phyloP scores from a whole-genome alignment of 2,329 filamentous ascomycete genomes.

The Talaromyces sp. region DNA sequence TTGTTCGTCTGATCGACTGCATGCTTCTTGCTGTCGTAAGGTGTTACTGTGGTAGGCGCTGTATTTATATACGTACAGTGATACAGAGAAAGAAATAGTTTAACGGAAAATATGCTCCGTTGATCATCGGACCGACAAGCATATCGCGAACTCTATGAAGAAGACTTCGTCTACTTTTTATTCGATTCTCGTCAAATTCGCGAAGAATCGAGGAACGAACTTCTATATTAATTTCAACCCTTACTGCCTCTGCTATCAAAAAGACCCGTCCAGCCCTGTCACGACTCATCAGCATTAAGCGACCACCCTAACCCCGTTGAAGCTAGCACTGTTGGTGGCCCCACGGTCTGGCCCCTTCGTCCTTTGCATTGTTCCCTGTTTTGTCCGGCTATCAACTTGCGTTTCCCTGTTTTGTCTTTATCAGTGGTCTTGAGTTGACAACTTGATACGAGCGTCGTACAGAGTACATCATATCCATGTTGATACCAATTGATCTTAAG shows the following conservation, averaged over 20 bases:
- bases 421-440: neutral
- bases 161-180: neutral
- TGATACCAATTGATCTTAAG: neutral
- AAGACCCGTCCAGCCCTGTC: neutral
- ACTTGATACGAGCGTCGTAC: neutral
- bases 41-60: neutral
- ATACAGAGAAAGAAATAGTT: neutral
- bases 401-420: constrained; percentile 9
- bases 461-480: neutral
- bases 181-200: neutral
- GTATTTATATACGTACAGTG: neutral
- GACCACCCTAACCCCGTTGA: neutral
- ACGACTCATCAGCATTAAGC: constrained; percentile 2
- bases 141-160: neutral
- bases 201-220: neutral
- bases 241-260: neutral
- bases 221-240: neutral
- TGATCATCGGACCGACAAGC: neutral
- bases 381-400: neutral
- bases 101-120: neutral
- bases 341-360: neutral
- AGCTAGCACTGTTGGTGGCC: neutral
- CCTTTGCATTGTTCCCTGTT: constrained; percentile 2
- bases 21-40: neutral
- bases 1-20: neutral